These are phyloP conservation scores for Calonectria hongkongensis DNA, from an alignment of 2,329 filamentous ascomycete genomes.

Conservation along the genomic window DNA sequence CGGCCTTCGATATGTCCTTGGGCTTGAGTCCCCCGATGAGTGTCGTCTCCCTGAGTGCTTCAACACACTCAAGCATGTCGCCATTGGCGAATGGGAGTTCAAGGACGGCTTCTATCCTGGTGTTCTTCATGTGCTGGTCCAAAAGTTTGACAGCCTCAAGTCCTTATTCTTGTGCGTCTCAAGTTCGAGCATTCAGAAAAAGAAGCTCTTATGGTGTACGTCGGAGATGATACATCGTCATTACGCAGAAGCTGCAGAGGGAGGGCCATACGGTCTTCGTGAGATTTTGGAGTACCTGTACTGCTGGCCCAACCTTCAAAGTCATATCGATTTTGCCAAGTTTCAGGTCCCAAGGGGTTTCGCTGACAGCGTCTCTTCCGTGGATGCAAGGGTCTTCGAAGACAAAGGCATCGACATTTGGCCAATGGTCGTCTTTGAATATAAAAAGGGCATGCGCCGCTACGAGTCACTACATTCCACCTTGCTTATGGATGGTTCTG, in stretches of 20 bases:
- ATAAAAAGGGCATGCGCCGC: slow-evolving; percentile 38
- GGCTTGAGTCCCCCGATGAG: slow-evolving; percentile 8
- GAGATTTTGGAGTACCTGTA: slow-evolving; percentile 53
- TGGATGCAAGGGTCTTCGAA: slow-evolving; percentile 28
- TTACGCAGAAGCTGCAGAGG: slow-evolving; percentile 44
- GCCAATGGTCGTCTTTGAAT: slow-evolving; percentile 59
- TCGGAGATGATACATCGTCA: slow-evolving; percentile 56
- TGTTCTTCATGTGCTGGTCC: slow-evolving; percentile 24
- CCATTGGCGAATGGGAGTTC: slow-evolving; percentile 43
- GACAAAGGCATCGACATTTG: slow-evolving; percentile 49
- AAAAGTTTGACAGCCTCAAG: slow-evolving; percentile 53
- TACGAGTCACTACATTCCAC: slow-evolving; percentile 45
- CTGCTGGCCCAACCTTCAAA: slow-evolving; percentile 60
- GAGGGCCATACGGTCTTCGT: slow-evolving; percentile 4
- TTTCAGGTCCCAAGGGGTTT: slow-evolving; percentile 47
- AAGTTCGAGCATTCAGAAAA: slow-evolving; percentile 29
- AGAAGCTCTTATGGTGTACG: slow-evolving; percentile 57
- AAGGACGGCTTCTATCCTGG: slow-evolving; percentile 13
- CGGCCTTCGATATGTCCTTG: slow-evolving; percentile 22
- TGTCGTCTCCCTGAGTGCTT: slow-evolving; percentile 55
- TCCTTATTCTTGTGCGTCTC: slow-evolving; percentile 52
- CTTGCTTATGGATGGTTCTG: slow-evolving; percentile 41
- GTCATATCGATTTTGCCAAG: slow-evolving; percentile 56
- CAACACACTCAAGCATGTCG: slow-evolving; percentile 56
- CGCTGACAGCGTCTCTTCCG: slow-evolving; percentile 23